These are phyloP conservation scores for Colletotrichum eleusines DNA, from an alignment of 2,329 filamentous ascomycete species.

Conservation along the genomic window DNA sequence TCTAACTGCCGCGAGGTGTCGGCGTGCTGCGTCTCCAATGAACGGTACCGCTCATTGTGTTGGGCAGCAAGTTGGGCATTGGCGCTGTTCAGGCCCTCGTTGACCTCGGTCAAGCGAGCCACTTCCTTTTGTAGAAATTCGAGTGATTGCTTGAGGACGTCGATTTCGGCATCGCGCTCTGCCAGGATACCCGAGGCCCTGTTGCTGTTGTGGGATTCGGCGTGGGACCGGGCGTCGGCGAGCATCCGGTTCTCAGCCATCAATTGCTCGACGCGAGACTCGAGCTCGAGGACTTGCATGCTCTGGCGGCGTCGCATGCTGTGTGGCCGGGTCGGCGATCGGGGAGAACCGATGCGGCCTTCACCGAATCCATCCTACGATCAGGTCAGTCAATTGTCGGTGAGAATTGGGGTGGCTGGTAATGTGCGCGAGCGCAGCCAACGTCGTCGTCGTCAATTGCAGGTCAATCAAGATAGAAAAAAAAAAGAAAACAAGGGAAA, in stretches of 20 bases:
- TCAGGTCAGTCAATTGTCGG: conserved; percentile 40
- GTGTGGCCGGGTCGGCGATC: conserved; percentile 92
- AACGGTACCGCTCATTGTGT: conserved; percentile 77
- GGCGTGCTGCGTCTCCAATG: conserved; percentile 75
- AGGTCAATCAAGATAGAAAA: neutral
- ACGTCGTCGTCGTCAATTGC: conserved; percentile 9
- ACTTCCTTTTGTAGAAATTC: conserved; percentile 87
- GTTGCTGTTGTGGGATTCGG: conserved; percentile 75
- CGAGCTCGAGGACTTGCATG: conserved; percentile 95
- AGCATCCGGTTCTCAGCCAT: conserved; percentile 86
- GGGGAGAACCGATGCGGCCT: conserved; percentile 85
- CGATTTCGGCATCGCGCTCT: conserved; percentile 89
- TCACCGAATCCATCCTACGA: conserved; percentile 91
- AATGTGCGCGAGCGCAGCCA: neutral
- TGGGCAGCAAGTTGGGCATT: conserved; percentile 82
- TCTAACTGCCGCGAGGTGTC: conserved; percentile 77
- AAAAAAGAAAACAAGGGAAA: neutral
- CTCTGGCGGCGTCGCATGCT: conserved; percentile 97
- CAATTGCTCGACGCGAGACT: conserved; percentile 86
- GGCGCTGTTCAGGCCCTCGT: conserved; percentile 81
- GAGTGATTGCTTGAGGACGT: conserved; percentile 81
- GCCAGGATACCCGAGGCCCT: conserved; percentile 77
- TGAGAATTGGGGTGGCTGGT: conserved; percentile 19
- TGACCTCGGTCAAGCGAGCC: conserved; percentile 82
- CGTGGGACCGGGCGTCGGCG: conserved; percentile 66